Base-by-base conservation (phyloP, 2,329 filamentous ascomycete species). In the Bipolaris victoriae region DNA sequence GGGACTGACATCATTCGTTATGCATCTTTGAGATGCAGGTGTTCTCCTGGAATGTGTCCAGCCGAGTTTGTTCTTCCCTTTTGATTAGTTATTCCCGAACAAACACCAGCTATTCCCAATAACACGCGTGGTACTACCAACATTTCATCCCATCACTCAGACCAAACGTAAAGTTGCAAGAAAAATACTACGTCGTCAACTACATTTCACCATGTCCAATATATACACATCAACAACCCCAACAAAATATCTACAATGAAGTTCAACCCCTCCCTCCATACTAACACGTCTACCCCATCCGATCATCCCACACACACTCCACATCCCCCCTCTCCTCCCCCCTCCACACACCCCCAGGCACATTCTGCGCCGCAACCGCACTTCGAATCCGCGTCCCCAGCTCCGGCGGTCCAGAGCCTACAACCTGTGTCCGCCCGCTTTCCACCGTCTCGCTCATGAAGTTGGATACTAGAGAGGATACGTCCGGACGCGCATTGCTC, bases 341-440 rank as follows among this genome's bases (percentile, higher is more conserved):
- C 1, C 43, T 29, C 53, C 49, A 56, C 7, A 56, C 53, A 5
- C 26, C 40, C 11, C 49, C 53, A 18, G 53, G 53, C 1, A 26
- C 20, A 5, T 56, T 56, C 49, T 43, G 51, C n/a, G 49, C 49
- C 20, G 53, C 53, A 22, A 56, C 53, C n/a, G 53, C 53, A 37
- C 33, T n/a, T 15, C 53, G 43, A 15, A 56, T 18, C 41, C 52
- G 53, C 5, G 53, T 52, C 11, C 41, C 53, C 6, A 56, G 11
- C 20, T 56, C 18, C 0, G 48, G 48, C 7, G 49, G 53, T 1
- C 53, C 53, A 1, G 53, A 56, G 0, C 53, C 48, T 6, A 56
- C 44, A 4, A 52, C 49, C 7, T 56, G 49, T 5, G 49, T 56
- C 22, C 49, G 41, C 0, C 53, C 49, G 9, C 37, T 40, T 11